phyloP scores from a whole-genome alignment of 2,329 filamentous ascomycete genomes.

The Coleophoma eucalyptorum region DNA sequence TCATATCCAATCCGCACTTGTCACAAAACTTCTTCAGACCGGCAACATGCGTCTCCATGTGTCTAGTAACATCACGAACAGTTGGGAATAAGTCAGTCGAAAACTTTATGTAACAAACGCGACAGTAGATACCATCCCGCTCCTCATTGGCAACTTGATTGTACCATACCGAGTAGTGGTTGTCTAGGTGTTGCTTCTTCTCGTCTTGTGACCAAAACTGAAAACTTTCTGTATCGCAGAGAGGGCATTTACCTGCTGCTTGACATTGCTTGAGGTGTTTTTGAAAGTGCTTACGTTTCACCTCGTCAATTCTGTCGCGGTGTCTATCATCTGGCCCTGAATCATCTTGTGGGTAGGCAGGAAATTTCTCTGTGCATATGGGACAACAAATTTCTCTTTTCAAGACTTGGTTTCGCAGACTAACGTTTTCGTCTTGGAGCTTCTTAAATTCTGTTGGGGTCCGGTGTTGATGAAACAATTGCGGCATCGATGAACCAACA shows the following conservation, averaged over 20 bases:
- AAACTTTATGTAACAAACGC: slow-evolving; percentile 17
- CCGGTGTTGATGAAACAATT: slow-evolving; percentile 14
- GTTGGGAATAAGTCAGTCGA: neutral
- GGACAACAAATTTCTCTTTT: slow-evolving; percentile 14
- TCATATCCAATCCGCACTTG: slow-evolving; percentile 8
- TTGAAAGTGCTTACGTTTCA: slow-evolving; percentile 13
- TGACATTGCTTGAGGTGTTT: slow-evolving; percentile 14
- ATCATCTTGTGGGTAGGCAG: slow-evolving; percentile 1
- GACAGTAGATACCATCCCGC: slow-evolving; percentile 14
- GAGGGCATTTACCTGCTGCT: slow-evolving; percentile 15
- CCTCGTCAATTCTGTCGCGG: neutral
- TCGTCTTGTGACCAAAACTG: slow-evolving; percentile 13
- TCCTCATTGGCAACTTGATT: slow-evolving; percentile 7
- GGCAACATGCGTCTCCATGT: slow-evolving; percentile 17
- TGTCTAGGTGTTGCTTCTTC: slow-evolving; percentile 14
- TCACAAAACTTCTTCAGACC: slow-evolving; percentile 19
- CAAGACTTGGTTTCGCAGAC: slow-evolving; percentile 17
- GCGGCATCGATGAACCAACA: slow-evolving; percentile 12
- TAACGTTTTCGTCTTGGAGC: slow-evolving; percentile 14
- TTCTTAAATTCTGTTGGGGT: slow-evolving; percentile 19
- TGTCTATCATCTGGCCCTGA: neutral
- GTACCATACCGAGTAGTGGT: slow-evolving; percentile 7
- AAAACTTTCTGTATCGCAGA: slow-evolving; percentile 18
- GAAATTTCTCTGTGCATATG: slow-evolving; percentile 13
- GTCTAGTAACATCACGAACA: slow-evolving; percentile 11